These are phyloP conservation scores for Ustilago loliicola DNA, from an alignment of 1,284 basidiomycete genomes.

Conservation along the genomic window DNA sequence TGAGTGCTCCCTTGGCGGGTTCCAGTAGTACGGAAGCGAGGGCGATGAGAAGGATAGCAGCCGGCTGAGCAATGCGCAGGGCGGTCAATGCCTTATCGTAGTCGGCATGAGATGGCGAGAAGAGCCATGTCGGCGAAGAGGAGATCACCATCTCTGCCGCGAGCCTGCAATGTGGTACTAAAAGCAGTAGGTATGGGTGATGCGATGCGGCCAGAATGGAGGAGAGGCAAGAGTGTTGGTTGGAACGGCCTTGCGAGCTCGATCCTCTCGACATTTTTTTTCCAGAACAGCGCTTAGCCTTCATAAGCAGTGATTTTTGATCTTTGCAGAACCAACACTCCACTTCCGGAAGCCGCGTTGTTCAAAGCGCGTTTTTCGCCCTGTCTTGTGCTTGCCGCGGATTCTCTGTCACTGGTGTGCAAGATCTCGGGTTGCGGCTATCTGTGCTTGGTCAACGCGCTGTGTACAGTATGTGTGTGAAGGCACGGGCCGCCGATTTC, in stretches of 20 bases:
- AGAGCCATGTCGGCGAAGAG: conserved; percentile 14
- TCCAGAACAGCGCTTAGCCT: neutral
- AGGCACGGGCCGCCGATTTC: conserved; percentile 4
- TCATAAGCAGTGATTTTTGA: neutral
- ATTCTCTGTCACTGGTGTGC: too few species aligned
- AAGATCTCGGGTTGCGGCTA: too few species aligned
- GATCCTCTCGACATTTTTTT: neutral
- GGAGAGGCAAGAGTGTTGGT: neutral
- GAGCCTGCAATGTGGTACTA: neutral
- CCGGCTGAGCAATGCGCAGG: conserved; percentile 52
- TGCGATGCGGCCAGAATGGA: neutral
- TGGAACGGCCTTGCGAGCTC: neutral
- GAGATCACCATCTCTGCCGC: neutral
- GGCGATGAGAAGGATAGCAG: conserved; percentile 45
- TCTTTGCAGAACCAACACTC: neutral
- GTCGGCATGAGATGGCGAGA: conserved; percentile 23
- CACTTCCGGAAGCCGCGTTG: conserved; percentile 2
- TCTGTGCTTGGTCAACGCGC: too few species aligned
- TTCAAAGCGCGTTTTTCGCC: neutral
- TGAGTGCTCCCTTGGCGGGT: conserved; percentile 31
- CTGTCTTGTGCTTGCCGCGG: too few species aligned
- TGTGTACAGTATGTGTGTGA: too few species aligned
- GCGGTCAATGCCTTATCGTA: conserved; percentile 33
- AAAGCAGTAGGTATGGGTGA: too few species aligned
- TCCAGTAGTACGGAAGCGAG: conserved; percentile 41